These are phyloP conservation scores for Zygosaccharomyces bailii DNA, from an alignment of 805 yeast genomes.

Conservation along the genomic window DNA sequence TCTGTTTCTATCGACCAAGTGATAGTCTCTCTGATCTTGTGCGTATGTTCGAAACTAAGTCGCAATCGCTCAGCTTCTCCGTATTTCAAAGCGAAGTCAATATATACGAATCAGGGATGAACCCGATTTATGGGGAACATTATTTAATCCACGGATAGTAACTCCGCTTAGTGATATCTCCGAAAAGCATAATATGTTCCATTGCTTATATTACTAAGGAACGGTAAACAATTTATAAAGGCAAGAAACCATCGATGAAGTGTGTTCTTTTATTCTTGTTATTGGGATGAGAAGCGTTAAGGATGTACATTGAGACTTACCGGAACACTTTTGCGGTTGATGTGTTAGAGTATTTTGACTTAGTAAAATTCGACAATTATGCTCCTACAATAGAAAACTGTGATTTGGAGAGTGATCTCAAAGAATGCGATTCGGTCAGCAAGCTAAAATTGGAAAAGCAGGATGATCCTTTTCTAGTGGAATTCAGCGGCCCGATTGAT, in stretches of 20 bases:
- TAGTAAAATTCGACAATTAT: conserved; percentile 9
- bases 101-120: neutral
- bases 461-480: conserved; percentile 33
- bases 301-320: conserved; percentile 15
- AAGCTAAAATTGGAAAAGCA: neutral
- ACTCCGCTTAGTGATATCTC: neutral
- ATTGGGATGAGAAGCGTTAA: neutral
- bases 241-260: neutral
- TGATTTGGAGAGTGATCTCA: neutral
- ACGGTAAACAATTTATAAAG: neutral
- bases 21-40: neutral
- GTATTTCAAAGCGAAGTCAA: neutral
- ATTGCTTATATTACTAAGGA: neutral
- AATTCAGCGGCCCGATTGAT: conserved; percentile 39
- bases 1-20: neutral
- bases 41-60: neutral
- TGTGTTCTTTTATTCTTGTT: neutral
- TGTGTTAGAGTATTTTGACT: conserved; percentile 21
- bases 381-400: neutral
- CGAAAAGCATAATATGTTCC: neutral
- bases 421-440: neutral
- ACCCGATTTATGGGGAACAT: too few relatives aligned
- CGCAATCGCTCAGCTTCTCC: neutral
- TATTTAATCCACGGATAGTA: neutral
- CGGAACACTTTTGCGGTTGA: conserved; percentile 28